phyloP scores from a whole-genome alignment of 352 stramenopile species.

The Pythium aphanidermatum region DNA sequence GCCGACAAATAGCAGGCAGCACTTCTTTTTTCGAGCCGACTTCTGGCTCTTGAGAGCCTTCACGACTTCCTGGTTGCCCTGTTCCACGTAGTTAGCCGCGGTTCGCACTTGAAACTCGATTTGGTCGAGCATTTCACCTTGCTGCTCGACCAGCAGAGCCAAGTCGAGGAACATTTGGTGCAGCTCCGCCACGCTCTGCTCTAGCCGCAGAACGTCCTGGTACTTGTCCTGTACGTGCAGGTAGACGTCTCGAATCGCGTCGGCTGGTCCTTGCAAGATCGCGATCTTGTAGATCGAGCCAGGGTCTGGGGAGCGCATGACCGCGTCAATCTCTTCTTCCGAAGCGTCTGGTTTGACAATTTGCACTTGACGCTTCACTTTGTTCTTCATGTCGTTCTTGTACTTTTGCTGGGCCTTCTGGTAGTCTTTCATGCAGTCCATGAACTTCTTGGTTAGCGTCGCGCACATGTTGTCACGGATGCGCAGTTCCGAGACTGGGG shows the following conservation, averaged over 20 bases:
- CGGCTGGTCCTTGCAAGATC: constrained; percentile 69
- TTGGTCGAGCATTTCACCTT: constrained; percentile 97
- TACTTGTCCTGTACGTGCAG: constrained; percentile 97
- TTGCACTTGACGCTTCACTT: constrained; percentile 96
- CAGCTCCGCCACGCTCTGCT: constrained; percentile 95
- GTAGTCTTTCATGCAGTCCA: constrained; percentile 98
- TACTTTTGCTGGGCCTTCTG: constrained; percentile 97
- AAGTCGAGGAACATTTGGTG: constrained; percentile 99
- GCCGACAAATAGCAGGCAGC: constrained; percentile 76
- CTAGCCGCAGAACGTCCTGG: constrained; percentile 95
- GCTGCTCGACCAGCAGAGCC: constrained; percentile 96
- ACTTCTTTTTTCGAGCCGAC: constrained; percentile 96
- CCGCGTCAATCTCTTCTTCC: constrained; percentile 95
- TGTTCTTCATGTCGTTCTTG: constrained; percentile 97
- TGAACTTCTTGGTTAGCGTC: constrained; percentile 97
- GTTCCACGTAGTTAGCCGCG: constrained; percentile 96
- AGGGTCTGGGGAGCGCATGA: constrained; percentile 88
- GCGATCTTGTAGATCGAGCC: constrained; percentile 83
- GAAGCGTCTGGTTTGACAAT: constrained; percentile 98
- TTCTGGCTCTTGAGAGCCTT: constrained; percentile 96
- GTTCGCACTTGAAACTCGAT: constrained; percentile 95
- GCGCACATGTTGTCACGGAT: constrained; percentile 97
- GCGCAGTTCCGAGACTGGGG: constrained; percentile 58
- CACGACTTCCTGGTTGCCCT: constrained; percentile 94
- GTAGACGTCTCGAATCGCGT: constrained; percentile 90